Conservation (phyloP, 805 yeast genomes). For the Zygoascus ofunaensis region DNA sequence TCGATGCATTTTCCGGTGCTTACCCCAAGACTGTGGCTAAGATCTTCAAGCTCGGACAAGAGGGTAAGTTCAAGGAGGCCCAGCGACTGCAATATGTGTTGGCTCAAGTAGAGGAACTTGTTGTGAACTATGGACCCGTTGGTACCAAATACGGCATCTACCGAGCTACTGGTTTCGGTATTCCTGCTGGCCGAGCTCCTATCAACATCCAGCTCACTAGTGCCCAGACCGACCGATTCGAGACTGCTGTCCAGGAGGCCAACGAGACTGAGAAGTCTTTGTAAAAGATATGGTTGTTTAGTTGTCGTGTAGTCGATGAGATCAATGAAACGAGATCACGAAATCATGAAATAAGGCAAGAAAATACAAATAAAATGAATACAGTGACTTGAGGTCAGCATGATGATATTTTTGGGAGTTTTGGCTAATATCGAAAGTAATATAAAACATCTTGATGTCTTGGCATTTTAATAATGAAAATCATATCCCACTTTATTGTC, state of each 20-base stretch:
- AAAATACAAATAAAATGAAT: too few species aligned
- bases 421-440: too few species aligned
- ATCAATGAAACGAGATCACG: too few species aligned
- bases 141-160: constrained; percentile 40
- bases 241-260: constrained; percentile 12
- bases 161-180: constrained; percentile 35
- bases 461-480: too few species aligned
- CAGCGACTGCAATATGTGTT: constrained; percentile 34
- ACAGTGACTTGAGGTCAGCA: too few species aligned
- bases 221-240: constrained; percentile 9
- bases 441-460: too few species aligned
- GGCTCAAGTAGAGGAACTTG: constrained; percentile 40
- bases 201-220: constrained; percentile 23
- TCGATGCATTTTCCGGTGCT: constrained; percentile 46
- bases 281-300: constrained; percentile 6
- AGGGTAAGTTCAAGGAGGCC: constrained; percentile 37
- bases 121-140: constrained; percentile 36
- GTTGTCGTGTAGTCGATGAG: too few species aligned
- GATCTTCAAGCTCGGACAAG: constrained; percentile 32
- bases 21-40: constrained; percentile 42
- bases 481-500: too few species aligned
- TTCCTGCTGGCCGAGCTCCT: constrained; percentile 40
- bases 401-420: too few species aligned
- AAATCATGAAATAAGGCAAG: too few species aligned
- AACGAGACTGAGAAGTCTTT: constrained; percentile 17